Conservation (phyloP, 768 basidiomycete genomes). For the Leccinum truebloodii region DNA sequence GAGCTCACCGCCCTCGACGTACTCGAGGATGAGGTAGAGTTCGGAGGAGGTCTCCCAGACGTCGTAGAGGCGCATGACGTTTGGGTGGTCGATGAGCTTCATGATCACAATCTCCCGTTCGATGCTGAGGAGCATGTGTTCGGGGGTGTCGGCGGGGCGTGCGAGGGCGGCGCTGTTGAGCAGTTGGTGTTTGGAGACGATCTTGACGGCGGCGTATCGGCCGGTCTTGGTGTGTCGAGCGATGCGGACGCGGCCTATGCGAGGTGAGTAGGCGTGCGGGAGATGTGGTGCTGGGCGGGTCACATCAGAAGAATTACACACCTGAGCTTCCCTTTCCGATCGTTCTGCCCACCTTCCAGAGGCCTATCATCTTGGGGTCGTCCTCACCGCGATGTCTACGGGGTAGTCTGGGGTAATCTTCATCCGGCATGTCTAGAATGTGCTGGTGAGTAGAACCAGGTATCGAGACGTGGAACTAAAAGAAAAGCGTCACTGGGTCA, state of each 20-base stretch:
- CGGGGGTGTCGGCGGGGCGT: conserved; percentile 69
- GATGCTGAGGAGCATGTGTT: conserved; percentile 76
- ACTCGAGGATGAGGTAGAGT: conserved; percentile 91
- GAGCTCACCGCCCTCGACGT: conserved; percentile 91
- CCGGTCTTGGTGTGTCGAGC: conserved; percentile 87
- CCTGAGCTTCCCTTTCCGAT: conserved; percentile 82
- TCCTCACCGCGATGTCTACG: conserved; percentile 32
- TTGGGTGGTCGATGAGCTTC: conserved; percentile 96
- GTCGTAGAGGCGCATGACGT: conserved; percentile 92
- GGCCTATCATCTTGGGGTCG: conserved; percentile 70
- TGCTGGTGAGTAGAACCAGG: conserved; percentile 16
- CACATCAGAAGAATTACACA: conserved; percentile 29
- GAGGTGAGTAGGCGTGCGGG: background rate
- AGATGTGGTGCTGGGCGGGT: background rate
- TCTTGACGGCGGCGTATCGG: conserved; percentile 92
- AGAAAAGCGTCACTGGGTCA: background rate
- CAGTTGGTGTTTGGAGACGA: conserved; percentile 75
- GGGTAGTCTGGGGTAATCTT: conserved; percentile 32
- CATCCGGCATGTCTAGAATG: conserved; percentile 27
- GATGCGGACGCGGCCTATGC: conserved; percentile 82
- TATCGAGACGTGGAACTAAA: background rate
- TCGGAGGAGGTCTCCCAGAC: conserved; percentile 94
- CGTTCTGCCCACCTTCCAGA: conserved; percentile 84
- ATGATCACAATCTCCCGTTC: conserved; percentile 96
- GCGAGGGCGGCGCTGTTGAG: conserved; percentile 56